Evolutionary conservation across 306 rosid genomes (phyloP).

Genomic region (Albizia julibrissin): DNA sequence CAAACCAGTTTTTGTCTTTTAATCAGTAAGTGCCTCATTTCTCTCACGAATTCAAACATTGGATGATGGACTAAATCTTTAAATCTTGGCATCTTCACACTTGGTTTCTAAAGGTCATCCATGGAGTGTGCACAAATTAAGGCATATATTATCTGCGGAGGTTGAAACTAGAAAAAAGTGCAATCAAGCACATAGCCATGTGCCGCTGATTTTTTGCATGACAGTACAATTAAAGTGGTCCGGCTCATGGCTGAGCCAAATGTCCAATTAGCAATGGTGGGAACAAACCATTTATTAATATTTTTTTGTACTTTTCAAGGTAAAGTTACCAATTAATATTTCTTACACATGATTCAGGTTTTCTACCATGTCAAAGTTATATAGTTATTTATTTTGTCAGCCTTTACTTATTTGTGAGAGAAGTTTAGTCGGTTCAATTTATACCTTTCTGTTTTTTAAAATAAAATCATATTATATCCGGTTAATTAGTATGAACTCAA

Average conservation of each 20-base stretch:
- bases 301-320: not conserved
- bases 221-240: slow-evolving; percentile 34
- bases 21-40: slow-evolving; percentile 17
- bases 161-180: slow-evolving; percentile 26
- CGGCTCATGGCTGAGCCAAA: slow-evolving; percentile 35
- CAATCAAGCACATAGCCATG: slow-evolving; percentile 44
- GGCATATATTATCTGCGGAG: slow-evolving; percentile 41
- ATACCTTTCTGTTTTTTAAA: not conserved
- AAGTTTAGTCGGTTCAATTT: not conserved
- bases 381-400: not conserved
- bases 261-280: slow-evolving; percentile 3
- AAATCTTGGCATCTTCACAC: slow-evolving; percentile 18
- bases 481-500: not conserved
- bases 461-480: not conserved
- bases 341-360: not conserved
- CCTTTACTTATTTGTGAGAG: not conserved
- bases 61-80: slow-evolving; percentile 32
- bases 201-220: slow-evolving; percentile 45
- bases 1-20: not conserved
- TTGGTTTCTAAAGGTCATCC: slow-evolving; percentile 17
- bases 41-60: slow-evolving; percentile 34
- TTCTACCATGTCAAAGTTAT: not conserved
- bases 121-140: slow-evolving; percentile 43
- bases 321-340: not conserved
- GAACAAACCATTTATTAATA: not conserved